Base-by-base conservation (phyloP, 2,329 filamentous ascomycete species). In the Hymenoscyphus salicellus region DNA sequence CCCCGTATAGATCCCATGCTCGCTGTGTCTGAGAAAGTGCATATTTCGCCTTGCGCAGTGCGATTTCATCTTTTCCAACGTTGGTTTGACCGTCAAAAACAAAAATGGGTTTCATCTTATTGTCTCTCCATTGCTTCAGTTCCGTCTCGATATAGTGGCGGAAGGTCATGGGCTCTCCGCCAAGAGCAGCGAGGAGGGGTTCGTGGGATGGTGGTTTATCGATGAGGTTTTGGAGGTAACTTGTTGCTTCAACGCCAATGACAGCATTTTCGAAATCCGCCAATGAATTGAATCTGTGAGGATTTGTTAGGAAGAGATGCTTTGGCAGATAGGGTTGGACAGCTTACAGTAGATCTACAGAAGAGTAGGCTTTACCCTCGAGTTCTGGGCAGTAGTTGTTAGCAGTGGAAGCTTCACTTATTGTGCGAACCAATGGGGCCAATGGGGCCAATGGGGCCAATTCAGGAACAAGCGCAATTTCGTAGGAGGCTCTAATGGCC, bases 81-180 rank as follows among this genome's bases (percentile, higher is more conserved):
- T 93, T 84, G 46, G 92, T 87, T 72, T 97, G 86, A 41, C 95
- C 95, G 76, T 94, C 91, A 78, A 99, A 99, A 60, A 99, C 84
- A 77, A 99, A 98, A 68, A 96, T 81, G 1, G 91, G 91, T n/a
- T 82, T 86, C 61, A 96, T 89, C 23, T 86, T 85, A 72, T 88
- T 80, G 56, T 84, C 83, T 66, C 86, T 85, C 82, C 95, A 92
- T 65, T 82, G 81, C 66, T 90, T 84, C 33, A 99, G 81, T 71
- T 96, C 91, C 60, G 85, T 83, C 75, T 91, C 86, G 68, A 99
- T 89, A 73, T 90, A 89, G 69, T 81, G 82, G 77, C 86, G 86
- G 74, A 98, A 84, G 61, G 90, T 90, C 66, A 91, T 87, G 2
- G 94, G 95, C 66, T 94, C 84, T 64, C 95, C 95, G 59, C 94